phyloP scores from a whole-genome alignment of 148 eudicot genomes.

The Vaccinium myrtillus region DNA sequence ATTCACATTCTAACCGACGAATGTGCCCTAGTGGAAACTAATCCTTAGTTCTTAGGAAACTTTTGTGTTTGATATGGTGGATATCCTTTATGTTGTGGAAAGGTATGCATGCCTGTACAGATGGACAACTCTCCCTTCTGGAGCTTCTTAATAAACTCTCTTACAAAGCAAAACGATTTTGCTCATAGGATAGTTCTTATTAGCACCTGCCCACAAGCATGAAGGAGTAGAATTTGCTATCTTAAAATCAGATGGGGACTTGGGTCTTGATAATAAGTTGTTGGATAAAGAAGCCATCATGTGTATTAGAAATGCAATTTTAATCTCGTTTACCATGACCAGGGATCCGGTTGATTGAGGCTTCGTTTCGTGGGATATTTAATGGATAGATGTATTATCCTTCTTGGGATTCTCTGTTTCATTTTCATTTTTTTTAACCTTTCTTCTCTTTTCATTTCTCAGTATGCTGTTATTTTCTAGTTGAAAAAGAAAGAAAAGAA shows the following conservation, averaged over 20 bases:
- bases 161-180: background rate
- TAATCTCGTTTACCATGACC: background rate
- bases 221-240: background rate
- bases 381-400: background rate
- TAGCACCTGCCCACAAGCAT: slow-evolving; percentile 1
- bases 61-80: background rate
- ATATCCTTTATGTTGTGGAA: background rate
- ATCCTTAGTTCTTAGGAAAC: background rate
- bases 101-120: background rate
- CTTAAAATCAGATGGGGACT: background rate
- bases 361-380: background rate
- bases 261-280: background rate
- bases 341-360: background rate
- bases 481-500: background rate
- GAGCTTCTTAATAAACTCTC: slow-evolving; percentile 1
- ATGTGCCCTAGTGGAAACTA: too few species aligned
- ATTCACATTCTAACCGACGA: too few species aligned
- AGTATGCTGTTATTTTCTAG: background rate
- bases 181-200: background rate
- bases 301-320: background rate
- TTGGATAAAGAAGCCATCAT: slow-evolving; percentile 5
- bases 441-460: background rate
- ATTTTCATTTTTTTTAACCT: background rate
- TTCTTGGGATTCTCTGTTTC: background rate
- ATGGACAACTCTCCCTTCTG: background rate